phyloP scores from a whole-genome alignment of 2,329 filamentous ascomycete species.

The Phyllosticta citribraziliensis region DNA sequence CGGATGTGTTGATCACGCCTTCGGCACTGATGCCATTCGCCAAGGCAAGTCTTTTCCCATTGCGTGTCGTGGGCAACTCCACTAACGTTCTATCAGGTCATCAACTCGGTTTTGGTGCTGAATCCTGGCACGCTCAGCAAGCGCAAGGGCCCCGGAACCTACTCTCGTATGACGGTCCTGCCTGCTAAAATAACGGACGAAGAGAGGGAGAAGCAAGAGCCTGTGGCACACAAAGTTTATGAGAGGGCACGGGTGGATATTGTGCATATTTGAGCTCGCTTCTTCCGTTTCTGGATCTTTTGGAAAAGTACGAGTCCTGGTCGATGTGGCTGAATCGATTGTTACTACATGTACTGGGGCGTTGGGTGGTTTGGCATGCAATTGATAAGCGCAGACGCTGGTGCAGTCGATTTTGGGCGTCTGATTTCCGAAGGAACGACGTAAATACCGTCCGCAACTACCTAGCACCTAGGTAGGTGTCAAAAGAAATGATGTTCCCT shows the following conservation, averaged over 20 bases:
- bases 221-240: conserved; percentile 64
- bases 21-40: conserved; percentile 79
- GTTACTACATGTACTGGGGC: no score
- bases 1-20: conserved; percentile 75
- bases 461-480: no score
- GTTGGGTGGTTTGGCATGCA: no score
- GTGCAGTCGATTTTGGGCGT: no score
- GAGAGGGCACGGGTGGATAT: conserved; percentile 82
- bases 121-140: conserved; percentile 87
- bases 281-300: background rate
- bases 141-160: conserved; percentile 74
- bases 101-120: conserved; percentile 80
- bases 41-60: conserved; percentile 51
- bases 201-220: conserved; percentile 44
- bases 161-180: conserved; percentile 66
- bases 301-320: no score
- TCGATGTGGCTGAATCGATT: no score
- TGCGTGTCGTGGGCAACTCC: no score
- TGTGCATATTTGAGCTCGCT: conserved; percentile 11
- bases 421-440: no score
- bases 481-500: no score
- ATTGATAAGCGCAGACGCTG: no score
- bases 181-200: conserved; percentile 51
- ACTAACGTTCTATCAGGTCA: conserved; percentile 50
- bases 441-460: no score